A percentile compares a stretch with the other conserved stretches of the same genome.
These are phyloP conservation scores for Proliferodiscus dingleyae DNA, from an alignment of 2,329 filamentous ascomycete species.

Conservation along the genomic window DNA sequence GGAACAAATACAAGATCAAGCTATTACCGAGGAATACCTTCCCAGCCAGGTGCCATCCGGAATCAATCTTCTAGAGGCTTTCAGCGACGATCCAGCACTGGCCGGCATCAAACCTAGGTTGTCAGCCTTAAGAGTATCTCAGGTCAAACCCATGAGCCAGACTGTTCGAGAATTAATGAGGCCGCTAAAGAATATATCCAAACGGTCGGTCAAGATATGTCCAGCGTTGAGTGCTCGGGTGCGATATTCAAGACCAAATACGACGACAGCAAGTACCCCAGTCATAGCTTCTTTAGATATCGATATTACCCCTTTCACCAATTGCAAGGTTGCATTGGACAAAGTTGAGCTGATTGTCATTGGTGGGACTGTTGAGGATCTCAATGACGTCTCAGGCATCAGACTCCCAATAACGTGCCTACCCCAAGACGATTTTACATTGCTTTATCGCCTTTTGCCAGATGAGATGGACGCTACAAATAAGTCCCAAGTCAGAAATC, in stretches of 20 bases:
- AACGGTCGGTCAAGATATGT: conserved; percentile 57
- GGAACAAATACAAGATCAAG: conserved; percentile 38
- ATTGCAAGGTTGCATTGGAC: conserved; percentile 60
- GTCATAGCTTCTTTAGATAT: conserved; percentile 68
- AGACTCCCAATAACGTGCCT: conserved; percentile 56
- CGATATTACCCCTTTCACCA: conserved; percentile 66
- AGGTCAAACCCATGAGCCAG: conserved; percentile 64
- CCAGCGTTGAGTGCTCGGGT: conserved; percentile 70
- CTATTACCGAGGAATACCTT: conserved; percentile 57
- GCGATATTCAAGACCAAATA: conserved; percentile 61
- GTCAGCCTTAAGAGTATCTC: conserved; percentile 69
- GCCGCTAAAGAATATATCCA: conserved; percentile 59
- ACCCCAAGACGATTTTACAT: conserved; percentile 69
- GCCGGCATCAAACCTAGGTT: conserved; percentile 57
- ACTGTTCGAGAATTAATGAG: conserved; percentile 54
- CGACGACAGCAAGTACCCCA: conserved; percentile 49
- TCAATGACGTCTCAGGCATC: conserved; percentile 46
- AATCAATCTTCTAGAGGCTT: conserved; percentile 72
- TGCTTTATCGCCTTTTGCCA: conserved; percentile 64
- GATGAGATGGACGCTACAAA: conserved; percentile 31
- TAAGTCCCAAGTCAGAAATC: conserved; percentile 45
- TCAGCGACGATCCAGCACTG: conserved; percentile 60
- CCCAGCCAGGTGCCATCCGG: conserved; percentile 64
- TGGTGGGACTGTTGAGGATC: conserved; percentile 54
- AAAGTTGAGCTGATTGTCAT: conserved; percentile 52